A percentile compares a stretch with the other conserved stretches of the same genome.
These are phyloP conservation scores for Gynochthodes officinalis DNA, from an alignment of 257 asterid genomes.

Conservation along the genomic window DNA sequence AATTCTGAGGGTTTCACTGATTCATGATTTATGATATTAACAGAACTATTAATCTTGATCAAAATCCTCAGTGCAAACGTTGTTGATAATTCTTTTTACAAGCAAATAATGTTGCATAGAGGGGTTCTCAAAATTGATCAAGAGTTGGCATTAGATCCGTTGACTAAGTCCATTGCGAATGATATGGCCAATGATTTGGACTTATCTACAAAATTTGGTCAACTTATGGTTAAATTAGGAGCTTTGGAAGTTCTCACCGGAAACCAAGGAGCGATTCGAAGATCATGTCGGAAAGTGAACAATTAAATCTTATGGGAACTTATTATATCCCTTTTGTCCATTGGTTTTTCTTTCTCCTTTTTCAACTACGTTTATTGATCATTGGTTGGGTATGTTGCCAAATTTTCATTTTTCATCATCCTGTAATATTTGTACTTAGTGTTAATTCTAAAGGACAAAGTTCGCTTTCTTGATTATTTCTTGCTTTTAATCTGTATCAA, in stretches of 20 bases:
- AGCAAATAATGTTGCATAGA: constrained; percentile 29
- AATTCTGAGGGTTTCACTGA: no score
- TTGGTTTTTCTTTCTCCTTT: no score
- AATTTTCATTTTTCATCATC: no score
- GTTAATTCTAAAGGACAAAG: no score
- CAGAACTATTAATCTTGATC: constrained; percentile 44
- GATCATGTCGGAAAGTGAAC: constrained; percentile 4
- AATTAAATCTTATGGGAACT: no score
- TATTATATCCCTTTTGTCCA: no score
- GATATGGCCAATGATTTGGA: not conserved
- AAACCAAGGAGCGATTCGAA: not conserved
- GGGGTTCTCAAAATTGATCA: constrained; percentile 59
- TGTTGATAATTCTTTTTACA: constrained; percentile 48
- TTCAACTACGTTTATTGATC: no score
- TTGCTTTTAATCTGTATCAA: no score
- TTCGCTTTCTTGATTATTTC: no score
- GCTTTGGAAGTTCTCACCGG: constrained; percentile 1
- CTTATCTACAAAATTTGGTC: not conserved
- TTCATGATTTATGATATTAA: no score
- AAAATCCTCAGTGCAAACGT: constrained; percentile 31
- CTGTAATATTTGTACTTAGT: no score
- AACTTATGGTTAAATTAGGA: constrained; percentile 11
- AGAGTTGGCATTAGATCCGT: constrained; percentile 32
- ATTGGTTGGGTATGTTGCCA: no score
- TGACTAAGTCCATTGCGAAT: not conserved